Evolutionary conservation across 2,329 filamentous ascomycete species (phyloP).

Genomic region (Ilyonectria mors-panacis): DNA sequence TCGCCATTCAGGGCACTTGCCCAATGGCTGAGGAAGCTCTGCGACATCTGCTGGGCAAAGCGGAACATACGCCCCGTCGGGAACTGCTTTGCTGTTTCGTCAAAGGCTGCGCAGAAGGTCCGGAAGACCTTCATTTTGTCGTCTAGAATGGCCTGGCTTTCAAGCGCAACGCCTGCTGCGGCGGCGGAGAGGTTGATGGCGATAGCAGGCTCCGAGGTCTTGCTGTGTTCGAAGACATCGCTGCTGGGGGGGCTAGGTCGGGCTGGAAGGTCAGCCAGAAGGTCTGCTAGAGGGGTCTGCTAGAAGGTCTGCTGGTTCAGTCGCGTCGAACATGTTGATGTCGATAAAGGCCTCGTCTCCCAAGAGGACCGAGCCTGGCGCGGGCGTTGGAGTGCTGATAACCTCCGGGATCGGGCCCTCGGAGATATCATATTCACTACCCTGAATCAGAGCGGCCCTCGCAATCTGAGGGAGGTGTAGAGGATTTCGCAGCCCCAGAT

Average conservation of each 20-base stretch:
- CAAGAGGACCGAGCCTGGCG: neutral
- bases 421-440: neutral
- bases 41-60: neutral
- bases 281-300: too few species aligned
- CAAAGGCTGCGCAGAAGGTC: neutral
- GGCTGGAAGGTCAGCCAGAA: neutral
- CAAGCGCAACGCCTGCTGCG: neutral
- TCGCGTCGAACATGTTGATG: neutral
- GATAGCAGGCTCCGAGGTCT: neutral
- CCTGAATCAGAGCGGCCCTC: neutral
- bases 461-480: neutral
- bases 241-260: too few species aligned
- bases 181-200: neutral
- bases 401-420: neutral
- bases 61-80: neutral
- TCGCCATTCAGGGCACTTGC: neutral
- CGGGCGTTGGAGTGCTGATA: neutral
- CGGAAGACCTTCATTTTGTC: neutral
- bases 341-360: neutral
- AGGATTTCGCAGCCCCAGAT: too few species aligned
- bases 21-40: neutral
- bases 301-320: too few species aligned
- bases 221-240: neutral
- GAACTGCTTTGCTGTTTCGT: neutral
- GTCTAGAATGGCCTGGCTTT: neutral